These are phyloP conservation scores for Penicillium mononematosum DNA, from an alignment of 495 filamentous ascomycete species.

Conservation along the genomic window DNA sequence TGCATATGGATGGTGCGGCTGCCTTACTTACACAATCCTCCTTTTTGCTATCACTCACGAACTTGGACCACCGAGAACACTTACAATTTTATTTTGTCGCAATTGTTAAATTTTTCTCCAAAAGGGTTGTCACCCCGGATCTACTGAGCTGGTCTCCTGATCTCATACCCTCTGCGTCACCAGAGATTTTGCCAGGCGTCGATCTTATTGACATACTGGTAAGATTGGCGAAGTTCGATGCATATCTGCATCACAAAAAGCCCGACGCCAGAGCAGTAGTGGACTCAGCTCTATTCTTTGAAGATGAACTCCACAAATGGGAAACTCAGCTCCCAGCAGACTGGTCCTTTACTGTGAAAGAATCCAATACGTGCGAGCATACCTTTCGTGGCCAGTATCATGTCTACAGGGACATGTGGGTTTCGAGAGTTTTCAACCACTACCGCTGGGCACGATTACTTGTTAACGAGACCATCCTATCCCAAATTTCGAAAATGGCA, in stretches of 20 bases:
- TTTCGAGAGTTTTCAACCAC: slow-evolving; percentile 20
- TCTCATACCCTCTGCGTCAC: background rate
- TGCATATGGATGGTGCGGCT: slow-evolving; percentile 24
- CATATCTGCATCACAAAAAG: slow-evolving; percentile 5
- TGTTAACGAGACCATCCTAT: slow-evolving; percentile 22
- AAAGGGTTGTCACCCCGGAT: slow-evolving; percentile 9
- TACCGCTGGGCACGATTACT: slow-evolving; percentile 23
- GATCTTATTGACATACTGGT: slow-evolving; percentile 24
- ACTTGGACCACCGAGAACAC: slow-evolving; percentile 11
- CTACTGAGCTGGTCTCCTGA: slow-evolving; percentile 19
- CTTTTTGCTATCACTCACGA: slow-evolving; percentile 10
- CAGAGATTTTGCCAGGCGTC: slow-evolving; percentile 13
- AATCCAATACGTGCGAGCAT: slow-evolving; percentile 12
- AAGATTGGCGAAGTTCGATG: slow-evolving; percentile 21
- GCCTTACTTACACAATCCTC: slow-evolving; percentile 21
- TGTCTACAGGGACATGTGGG: slow-evolving; percentile 21
- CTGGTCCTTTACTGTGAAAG: slow-evolving; percentile 14
- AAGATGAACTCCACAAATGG: slow-evolving; percentile 24
- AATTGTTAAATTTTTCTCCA: slow-evolving; percentile 25
- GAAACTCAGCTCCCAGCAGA: slow-evolving; percentile 16
- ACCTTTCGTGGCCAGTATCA: slow-evolving; percentile 23
- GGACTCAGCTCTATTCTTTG: slow-evolving; percentile 8
- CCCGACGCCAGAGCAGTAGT: background rate
- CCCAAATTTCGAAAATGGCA: slow-evolving; percentile 7
- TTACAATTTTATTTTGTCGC: slow-evolving; percentile 24